phyloP scores from a whole-genome alignment of 495 filamentous ascomycete genomes.

The Hypoxylon trugodes region DNA sequence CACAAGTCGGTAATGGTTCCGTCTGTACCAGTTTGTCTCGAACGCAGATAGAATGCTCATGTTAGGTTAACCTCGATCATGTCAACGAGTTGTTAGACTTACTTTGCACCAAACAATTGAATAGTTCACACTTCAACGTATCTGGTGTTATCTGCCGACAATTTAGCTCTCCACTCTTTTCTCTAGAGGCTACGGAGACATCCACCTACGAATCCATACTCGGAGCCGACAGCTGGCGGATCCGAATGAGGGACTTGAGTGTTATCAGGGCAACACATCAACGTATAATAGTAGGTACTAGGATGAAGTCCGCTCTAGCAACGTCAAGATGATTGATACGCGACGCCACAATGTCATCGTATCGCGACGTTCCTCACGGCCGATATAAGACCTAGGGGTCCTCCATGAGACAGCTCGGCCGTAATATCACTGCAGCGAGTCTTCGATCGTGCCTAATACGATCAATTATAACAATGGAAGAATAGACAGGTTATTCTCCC shows the following conservation, averaged over 20 bases:
- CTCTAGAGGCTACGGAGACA: not conserved
- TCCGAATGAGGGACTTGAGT: too few species aligned
- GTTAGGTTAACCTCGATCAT: too few species aligned
- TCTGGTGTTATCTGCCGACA: slow-evolving; percentile 58
- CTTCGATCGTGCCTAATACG: not conserved
- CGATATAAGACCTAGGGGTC: slow-evolving; percentile 51
- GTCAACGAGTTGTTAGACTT: too few species aligned
- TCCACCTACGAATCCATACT: slow-evolving; percentile 46
- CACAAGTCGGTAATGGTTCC: not conserved
- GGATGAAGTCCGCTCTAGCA: slow-evolving; percentile 55
- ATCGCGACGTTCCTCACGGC: slow-evolving; percentile 52
- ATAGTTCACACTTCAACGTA: slow-evolving; percentile 43
- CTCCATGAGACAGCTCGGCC: slow-evolving; percentile 31
- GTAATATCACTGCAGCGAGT: not conserved
- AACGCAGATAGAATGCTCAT: too few species aligned
- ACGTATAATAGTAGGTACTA: too few species aligned
- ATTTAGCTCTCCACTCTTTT: slow-evolving; percentile 37
- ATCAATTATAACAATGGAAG: not conserved
- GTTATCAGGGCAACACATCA: too few species aligned
- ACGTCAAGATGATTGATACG: slow-evolving; percentile 40
- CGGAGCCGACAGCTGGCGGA: slow-evolving; percentile 41
- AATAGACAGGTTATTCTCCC: slow-evolving; percentile 44
- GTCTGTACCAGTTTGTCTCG: too few species aligned
- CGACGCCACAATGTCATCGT: slow-evolving; percentile 57
- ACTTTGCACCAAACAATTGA: too few species aligned